phyloP scores from a whole-genome alignment of 768 basidiomycete species.

The Trametes villosa region DNA sequence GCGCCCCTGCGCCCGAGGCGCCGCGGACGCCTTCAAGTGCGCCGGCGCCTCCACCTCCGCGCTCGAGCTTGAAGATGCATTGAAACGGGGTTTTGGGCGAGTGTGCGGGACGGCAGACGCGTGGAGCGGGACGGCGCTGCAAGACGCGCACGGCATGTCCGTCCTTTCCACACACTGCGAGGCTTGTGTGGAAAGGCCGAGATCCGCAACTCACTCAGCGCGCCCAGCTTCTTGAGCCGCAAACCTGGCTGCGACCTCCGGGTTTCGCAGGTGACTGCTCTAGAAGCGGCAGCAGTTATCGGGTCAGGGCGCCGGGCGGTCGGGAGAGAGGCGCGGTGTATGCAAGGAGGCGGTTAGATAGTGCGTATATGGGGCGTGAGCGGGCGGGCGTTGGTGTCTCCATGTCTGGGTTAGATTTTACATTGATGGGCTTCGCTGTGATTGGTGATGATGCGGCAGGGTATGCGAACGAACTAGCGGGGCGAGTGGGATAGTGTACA shows the following conservation, averaged over 20 bases:
- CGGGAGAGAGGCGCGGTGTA: constrained; percentile 49
- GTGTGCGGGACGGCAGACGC: constrained; percentile 25
- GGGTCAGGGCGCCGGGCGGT: constrained; percentile 22
- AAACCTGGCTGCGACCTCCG: constrained; percentile 48
- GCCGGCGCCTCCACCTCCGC: neutral
- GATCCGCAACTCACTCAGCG: constrained; percentile 52
- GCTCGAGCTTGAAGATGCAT: neutral
- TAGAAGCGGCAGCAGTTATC: constrained; percentile 47
- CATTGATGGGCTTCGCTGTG: constrained; percentile 40
- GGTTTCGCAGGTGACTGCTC: constrained; percentile 21
- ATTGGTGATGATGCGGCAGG: constrained; percentile 29
- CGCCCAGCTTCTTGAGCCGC: constrained; percentile 50
- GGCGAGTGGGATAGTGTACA: constrained; percentile 54
- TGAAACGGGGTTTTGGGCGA: neutral
- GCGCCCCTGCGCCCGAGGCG: constrained; percentile 73
- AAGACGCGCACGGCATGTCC: constrained; percentile 60
- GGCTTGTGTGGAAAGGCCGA: constrained; percentile 55
- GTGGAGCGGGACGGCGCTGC: constrained; percentile 39
- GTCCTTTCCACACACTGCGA: constrained; percentile 56
- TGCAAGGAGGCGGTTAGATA: constrained; percentile 66
- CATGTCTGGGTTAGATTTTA: constrained; percentile 43
- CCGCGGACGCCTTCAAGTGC: constrained; percentile 35
- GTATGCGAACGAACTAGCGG: constrained; percentile 50
- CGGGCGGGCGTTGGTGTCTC: constrained; percentile 23
- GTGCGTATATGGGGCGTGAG: constrained; percentile 58